Conservation (phyloP, 345 rosid genomes). For the Barbarea vulgaris region DNA sequence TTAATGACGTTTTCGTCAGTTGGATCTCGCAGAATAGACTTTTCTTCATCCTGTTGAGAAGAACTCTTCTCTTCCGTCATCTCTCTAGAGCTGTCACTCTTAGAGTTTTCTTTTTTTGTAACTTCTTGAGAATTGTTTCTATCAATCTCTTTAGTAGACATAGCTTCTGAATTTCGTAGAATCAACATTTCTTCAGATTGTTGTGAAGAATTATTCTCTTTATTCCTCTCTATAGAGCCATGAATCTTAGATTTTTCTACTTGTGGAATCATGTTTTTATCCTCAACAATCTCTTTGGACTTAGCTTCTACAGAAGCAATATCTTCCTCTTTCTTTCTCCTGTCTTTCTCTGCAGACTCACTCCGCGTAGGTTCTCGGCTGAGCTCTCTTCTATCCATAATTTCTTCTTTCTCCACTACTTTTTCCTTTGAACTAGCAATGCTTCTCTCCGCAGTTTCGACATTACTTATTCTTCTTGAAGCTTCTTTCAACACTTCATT, state of each 20-base stretch:
- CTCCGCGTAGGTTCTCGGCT: background rate
- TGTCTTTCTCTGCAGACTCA: conserved; percentile 17
- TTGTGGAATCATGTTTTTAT: conserved; percentile 12
- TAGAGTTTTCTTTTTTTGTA: background rate
- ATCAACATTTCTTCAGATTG: background rate
- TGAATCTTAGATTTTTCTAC: background rate
- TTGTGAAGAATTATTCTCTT: background rate
- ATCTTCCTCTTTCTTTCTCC: conserved; percentile 5
- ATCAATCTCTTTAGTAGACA: background rate
- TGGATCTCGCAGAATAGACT: background rate
- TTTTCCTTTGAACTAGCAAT: conserved; percentile 21
- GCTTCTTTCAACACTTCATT: conserved; percentile 33
- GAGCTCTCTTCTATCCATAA: conserved; percentile 8
- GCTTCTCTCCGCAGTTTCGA: conserved; percentile 35
- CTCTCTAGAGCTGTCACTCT: background rate
- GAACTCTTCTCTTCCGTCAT: background rate
- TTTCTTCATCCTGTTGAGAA: background rate
- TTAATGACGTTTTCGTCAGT: background rate
- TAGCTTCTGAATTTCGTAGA: background rate
- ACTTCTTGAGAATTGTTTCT: background rate
- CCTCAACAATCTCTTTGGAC: conserved; percentile 3
- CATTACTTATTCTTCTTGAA: conserved; percentile 36
- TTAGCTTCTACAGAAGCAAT: conserved; percentile 6
- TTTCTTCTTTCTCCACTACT: conserved; percentile 14
- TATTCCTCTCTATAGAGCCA: background rate